Conservation (phyloP, 129 eudicot species). For the Flaveria trinervia region DNA sequence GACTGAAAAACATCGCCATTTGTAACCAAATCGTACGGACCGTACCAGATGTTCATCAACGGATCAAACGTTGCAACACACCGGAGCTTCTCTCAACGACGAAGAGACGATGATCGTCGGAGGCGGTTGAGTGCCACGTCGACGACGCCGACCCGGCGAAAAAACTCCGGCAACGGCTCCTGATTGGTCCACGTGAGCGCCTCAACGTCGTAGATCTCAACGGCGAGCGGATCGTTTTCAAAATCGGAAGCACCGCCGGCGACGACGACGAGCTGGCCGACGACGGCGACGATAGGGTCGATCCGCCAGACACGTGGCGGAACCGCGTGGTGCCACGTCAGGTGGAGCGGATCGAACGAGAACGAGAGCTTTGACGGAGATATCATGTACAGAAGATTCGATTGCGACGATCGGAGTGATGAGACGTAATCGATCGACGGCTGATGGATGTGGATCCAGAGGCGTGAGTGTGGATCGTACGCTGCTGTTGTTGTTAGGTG, state of each 20-base stretch:
- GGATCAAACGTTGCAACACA: constrained; percentile 42
- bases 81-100: constrained; percentile 47
- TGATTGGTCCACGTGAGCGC: constrained; percentile 35
- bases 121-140: constrained; percentile 52
- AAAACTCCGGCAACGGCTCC: constrained; percentile 47
- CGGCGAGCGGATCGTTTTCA: constrained; percentile 52
- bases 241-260: constrained; percentile 56
- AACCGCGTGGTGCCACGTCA: constrained; percentile 48
- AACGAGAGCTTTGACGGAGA: constrained; percentile 36
- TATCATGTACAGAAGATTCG: constrained; percentile 48
- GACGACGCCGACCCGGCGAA: constrained; percentile 46
- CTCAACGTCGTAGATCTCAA: constrained; percentile 48
- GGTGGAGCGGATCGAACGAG: constrained; percentile 49
- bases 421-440: constrained; percentile 33
- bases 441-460: constrained; percentile 44
- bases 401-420: constrained; percentile 41
- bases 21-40: constrained; percentile 41
- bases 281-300: constrained; percentile 59
- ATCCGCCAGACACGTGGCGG: constrained; percentile 49
- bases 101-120: constrained; percentile 25
- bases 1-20: constrained; percentile 30
- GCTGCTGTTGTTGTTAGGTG: constrained; percentile 40
- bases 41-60: constrained; percentile 36
- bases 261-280: constrained; percentile 40
- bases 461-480: constrained; percentile 52